Percentiles rank a stretch among this genome's conserved stretches.
Conservation (phyloP, 2,329 filamentous ascomycete species). For the Aureobasidium uvarum region DNA sequence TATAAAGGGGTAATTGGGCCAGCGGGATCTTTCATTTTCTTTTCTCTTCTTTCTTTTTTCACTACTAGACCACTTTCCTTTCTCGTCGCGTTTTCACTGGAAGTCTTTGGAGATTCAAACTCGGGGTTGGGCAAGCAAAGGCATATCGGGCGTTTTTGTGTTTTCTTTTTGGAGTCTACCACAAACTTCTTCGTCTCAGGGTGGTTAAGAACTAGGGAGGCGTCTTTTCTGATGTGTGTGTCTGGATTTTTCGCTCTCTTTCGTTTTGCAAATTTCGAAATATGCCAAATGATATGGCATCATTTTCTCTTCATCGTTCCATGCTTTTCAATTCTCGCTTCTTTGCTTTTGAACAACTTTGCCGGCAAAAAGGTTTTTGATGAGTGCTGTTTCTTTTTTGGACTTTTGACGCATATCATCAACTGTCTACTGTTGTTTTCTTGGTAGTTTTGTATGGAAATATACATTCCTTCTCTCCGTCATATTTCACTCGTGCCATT, state of each 20-base stretch:
- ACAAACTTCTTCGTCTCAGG: background rate
- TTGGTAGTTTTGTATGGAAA: too few relatives aligned
- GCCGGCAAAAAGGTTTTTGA: too few relatives aligned
- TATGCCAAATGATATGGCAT: background rate
- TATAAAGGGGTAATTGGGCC: background rate
- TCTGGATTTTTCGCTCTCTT: background rate
- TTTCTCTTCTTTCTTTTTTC: background rate
- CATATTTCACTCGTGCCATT: too few relatives aligned
- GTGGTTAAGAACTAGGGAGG: background rate
- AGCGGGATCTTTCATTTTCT: constrained; percentile 5
- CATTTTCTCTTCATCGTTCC: background rate
- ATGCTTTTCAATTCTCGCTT: background rate
- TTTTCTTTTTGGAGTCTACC: constrained; percentile 1
- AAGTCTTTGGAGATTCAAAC: background rate
- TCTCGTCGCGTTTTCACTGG: background rate
- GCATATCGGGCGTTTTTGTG: constrained; percentile 20
- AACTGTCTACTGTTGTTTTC: too few relatives aligned
- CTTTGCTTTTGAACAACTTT: background rate
- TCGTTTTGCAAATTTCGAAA: background rate
- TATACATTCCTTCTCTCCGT: too few relatives aligned
- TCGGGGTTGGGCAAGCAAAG: background rate
- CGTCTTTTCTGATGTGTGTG: background rate
- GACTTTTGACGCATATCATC: too few relatives aligned
- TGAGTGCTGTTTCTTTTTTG: too few relatives aligned
- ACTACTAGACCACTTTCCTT: constrained; percentile 15